These are phyloP conservation scores for Diplogelasinospora grovesii DNA, from an alignment of 495 filamentous ascomycete species.

Conservation along the genomic window DNA sequence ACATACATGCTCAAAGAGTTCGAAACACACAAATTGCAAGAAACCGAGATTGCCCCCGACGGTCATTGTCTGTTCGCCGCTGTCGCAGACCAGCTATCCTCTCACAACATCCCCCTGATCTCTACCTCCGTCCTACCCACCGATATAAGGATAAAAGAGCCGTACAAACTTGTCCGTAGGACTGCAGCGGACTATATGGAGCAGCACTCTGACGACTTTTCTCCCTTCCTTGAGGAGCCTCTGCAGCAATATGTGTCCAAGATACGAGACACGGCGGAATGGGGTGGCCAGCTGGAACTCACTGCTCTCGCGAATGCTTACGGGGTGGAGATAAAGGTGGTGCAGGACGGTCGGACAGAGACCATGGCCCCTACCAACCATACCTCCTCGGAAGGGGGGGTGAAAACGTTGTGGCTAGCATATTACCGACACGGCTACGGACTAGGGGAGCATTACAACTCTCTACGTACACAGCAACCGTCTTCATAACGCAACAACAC, in stretches of 20 bases:
- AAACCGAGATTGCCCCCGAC: constrained; percentile 79
- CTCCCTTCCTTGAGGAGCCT: constrained; percentile 70
- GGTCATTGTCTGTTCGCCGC: constrained; percentile 96
- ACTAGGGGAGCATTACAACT: constrained; percentile 96
- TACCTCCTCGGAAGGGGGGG: constrained; percentile 23
- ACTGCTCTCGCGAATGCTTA: constrained; percentile 78
- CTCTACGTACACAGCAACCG: no score
- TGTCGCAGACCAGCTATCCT: constrained; percentile 71
- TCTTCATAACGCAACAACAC: not conserved
- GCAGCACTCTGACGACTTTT: constrained; percentile 47
- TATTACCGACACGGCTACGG: constrained; percentile 93
- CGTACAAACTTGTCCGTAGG: constrained; percentile 49
- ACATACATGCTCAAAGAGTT: constrained; percentile 61
- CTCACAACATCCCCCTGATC: constrained; percentile 32
- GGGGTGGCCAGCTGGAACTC: constrained; percentile 91
- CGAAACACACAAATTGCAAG: constrained; percentile 52
- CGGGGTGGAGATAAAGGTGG: constrained; percentile 71
- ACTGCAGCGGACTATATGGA: constrained; percentile 53
- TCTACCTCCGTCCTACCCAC: not conserved
- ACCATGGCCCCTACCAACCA: constrained; percentile 67
- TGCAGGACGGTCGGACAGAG: constrained; percentile 78
- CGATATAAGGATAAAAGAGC: no score
- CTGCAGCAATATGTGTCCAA: constrained; percentile 65
- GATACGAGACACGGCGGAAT: constrained; percentile 86
- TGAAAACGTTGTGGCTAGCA: constrained; percentile 70